Evolutionary conservation across 805 yeast genomes (phyloP).

Genomic region (Wickerhamomyces xylosicus): DNA sequence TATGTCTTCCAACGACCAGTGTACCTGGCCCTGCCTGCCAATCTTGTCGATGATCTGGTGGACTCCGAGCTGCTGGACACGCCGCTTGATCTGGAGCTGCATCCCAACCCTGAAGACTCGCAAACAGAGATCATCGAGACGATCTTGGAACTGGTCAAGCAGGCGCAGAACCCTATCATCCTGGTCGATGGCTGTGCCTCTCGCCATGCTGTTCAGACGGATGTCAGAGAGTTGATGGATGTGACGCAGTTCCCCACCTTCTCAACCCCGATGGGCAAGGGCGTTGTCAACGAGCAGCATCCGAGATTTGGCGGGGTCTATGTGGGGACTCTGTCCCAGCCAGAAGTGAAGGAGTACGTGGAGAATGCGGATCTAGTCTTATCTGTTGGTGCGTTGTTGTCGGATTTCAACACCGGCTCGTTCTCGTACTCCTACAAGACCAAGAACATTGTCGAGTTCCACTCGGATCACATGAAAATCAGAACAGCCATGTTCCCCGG

Average conservation of each 20-base stretch:
- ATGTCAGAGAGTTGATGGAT: constrained; percentile 51
- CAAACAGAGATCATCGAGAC: constrained; percentile 52
- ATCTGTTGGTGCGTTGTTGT: constrained; percentile 73
- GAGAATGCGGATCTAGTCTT: constrained; percentile 67
- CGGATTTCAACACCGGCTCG: constrained; percentile 88
- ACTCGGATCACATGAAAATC: constrained; percentile 65
- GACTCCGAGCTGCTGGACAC: constrained; percentile 46
- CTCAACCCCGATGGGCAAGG: constrained; percentile 89
- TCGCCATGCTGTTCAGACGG: constrained; percentile 61
- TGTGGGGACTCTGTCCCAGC: constrained; percentile 70
- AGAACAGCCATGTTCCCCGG: constrained; percentile 63
- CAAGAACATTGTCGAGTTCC: constrained; percentile 68
- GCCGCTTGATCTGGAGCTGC: constrained; percentile 52
- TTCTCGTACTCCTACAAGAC: constrained; percentile 70
- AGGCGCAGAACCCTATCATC: constrained; percentile 61
- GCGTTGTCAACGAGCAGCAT: constrained; percentile 61
- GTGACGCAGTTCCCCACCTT: constrained; percentile 71
- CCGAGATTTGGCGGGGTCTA: constrained; percentile 78
- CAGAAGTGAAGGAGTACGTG: constrained; percentile 62
- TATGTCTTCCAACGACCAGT: constrained; percentile 70
- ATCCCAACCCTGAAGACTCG: constrained; percentile 48
- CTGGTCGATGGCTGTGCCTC: constrained; percentile 83
- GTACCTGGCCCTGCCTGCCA: constrained; percentile 75
- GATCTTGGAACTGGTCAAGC: constrained; percentile 39
- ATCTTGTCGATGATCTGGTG: constrained; percentile 58